Conservation (phyloP, 257 asterid species). For the Eustoma russellianum region DNA sequence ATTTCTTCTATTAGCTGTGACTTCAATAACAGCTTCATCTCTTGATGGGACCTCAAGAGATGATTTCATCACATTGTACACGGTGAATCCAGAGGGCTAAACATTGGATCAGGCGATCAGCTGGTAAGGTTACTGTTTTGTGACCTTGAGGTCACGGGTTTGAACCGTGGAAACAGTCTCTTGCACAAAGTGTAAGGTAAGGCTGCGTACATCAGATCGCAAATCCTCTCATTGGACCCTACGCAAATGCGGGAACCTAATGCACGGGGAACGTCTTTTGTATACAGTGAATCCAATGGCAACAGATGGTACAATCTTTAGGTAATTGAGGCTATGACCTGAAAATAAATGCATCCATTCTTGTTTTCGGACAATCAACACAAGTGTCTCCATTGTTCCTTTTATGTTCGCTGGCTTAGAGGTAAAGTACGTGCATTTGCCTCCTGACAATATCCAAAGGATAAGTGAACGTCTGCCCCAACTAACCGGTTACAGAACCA, state of each 20-base stretch:
- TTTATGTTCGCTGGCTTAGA: slow-evolving; percentile 32
- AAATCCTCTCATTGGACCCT: too few relatives aligned
- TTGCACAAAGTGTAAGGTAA: too few relatives aligned
- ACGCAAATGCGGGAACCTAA: too few relatives aligned
- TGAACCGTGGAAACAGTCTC: too few relatives aligned
- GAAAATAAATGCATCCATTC: slow-evolving; percentile 92
- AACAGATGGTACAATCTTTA: slow-evolving; percentile 92
- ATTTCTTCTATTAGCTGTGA: slow-evolving; percentile 18
- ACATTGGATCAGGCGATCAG: too few relatives aligned
- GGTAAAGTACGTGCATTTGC: slow-evolving; percentile 82
- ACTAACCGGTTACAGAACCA: slow-evolving; percentile 85
- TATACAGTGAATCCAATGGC: slow-evolving; percentile 37
- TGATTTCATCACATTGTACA: slow-evolving; percentile 68
- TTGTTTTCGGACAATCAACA: slow-evolving; percentile 38
- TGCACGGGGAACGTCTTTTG: too few relatives aligned
- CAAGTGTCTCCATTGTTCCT: slow-evolving; percentile 62
- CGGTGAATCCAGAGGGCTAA: slow-evolving; percentile 88
- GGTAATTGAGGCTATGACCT: slow-evolving; percentile 92
- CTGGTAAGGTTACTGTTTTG: too few relatives aligned
- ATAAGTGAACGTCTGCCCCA: slow-evolving; percentile 93
- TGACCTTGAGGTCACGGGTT: too few relatives aligned
- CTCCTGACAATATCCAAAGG: slow-evolving; percentile 92
- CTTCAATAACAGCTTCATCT: slow-evolving; percentile 44
- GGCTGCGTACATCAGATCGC: too few relatives aligned
- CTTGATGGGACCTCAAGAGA: slow-evolving; percentile 67